Percentiles rank a stretch among this genome's conserved stretches.
Evolutionary conservation across 2,329 filamentous ascomycete species (phyloP).

Genomic region (Neofusicoccum sp.): DNA sequence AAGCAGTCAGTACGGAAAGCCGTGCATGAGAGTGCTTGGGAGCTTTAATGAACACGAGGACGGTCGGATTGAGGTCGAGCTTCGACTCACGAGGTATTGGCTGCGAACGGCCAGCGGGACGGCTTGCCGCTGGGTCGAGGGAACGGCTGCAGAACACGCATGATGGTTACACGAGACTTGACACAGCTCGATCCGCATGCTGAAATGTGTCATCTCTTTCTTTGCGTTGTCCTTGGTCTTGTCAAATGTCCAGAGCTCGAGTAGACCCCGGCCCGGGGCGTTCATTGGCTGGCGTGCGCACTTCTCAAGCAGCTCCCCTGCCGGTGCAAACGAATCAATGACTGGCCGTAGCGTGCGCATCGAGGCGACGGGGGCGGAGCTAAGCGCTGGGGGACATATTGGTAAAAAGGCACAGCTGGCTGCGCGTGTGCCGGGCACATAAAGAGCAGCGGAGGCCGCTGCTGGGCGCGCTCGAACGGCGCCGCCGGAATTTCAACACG

Average conservation of each 20-base stretch:
- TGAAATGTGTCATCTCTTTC: constrained; percentile 14
- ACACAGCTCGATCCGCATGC: constrained; percentile 9
- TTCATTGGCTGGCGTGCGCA: constrained; percentile 17
- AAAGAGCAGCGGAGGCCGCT: constrained; percentile 4
- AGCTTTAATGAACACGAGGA: background rate
- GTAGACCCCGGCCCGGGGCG: constrained; percentile 4
- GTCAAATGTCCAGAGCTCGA: background rate
- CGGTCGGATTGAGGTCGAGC: background rate
- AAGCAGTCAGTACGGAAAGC: background rate
- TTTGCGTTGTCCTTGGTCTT: constrained; percentile 6
- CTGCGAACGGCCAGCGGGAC: constrained; percentile 3
- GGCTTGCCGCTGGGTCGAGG: constrained; percentile 16
- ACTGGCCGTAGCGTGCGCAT: background rate
- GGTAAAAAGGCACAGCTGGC: background rate
- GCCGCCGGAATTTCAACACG: background rate
- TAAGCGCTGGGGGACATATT: constrained; percentile 16
- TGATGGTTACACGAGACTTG: constrained; percentile 19
- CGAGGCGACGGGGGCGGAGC: background rate
- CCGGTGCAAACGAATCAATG: constrained; percentile 2
- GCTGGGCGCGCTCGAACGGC: background rate
- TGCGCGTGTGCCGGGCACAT: constrained; percentile 1
- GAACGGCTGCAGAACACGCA: constrained; percentile 16
- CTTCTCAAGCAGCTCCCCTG: constrained; percentile 17
- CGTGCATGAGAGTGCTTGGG: background rate
- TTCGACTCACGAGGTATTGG: constrained; percentile 15